Evolutionary conservation across 805 yeast genomes (phyloP).

Genomic region (Isabelozyma gotoi): DNA sequence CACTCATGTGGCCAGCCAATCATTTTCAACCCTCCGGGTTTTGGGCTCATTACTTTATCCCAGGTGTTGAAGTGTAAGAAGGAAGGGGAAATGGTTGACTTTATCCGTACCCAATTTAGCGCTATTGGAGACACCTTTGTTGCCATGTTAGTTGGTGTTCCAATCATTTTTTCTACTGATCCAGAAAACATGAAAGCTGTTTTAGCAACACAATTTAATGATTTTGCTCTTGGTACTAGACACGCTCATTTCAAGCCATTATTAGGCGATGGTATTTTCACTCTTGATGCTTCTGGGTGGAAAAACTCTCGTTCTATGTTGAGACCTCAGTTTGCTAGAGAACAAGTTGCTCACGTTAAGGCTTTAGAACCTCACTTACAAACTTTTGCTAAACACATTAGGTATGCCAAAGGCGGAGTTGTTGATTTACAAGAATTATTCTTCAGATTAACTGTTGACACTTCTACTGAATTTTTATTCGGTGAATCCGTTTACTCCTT

Average conservation of each 20-base stretch:
- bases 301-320: slow-evolving; percentile 34
- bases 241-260: slow-evolving; percentile 28
- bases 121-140: slow-evolving; percentile 9
- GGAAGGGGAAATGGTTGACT: slow-evolving; percentile 25
- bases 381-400: slow-evolving; percentile 21
- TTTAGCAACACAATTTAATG: slow-evolving; percentile 35
- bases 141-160: slow-evolving; percentile 12
- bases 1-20: slow-evolving; percentile 17
- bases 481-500: slow-evolving; percentile 34
- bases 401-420: slow-evolving; percentile 15
- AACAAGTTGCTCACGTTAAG: slow-evolving; percentile 32
- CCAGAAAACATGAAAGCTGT: slow-evolving; percentile 37
- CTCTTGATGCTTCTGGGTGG: slow-evolving; percentile 39
- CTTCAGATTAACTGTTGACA: slow-evolving; percentile 36
- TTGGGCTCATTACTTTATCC: slow-evolving; percentile 9
- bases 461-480: slow-evolving; percentile 40
- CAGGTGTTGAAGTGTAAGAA: slow-evolving; percentile 14
- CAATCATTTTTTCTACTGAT: slow-evolving; percentile 25
- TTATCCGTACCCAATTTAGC: slow-evolving; percentile 7
- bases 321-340: slow-evolving; percentile 40
- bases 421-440: slow-evolving; percentile 35
- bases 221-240: slow-evolving; percentile 32
- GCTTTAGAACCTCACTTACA: slow-evolving; percentile 31
- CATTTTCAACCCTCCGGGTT: not conserved
- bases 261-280: slow-evolving; percentile 39